Conservation (phyloP, 345 rosid genomes). For the Pistacia vera region DNA sequence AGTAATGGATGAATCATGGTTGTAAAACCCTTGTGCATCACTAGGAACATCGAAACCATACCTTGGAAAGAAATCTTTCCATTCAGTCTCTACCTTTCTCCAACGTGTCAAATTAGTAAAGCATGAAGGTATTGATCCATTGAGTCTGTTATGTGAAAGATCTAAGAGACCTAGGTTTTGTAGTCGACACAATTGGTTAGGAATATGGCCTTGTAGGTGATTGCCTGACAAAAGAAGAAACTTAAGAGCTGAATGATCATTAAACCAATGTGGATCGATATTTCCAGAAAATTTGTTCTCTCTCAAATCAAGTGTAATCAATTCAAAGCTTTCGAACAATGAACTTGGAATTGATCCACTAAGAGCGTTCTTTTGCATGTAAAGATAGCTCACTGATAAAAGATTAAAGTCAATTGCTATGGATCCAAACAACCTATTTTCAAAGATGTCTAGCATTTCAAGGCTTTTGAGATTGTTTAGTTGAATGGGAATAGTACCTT, state of each 20-base stretch:
- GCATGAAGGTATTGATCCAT: constrained; percentile 15
- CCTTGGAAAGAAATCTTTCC: too few species aligned
- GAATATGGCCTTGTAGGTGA: background rate
- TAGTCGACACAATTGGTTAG: background rate
- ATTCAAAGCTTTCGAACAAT: background rate
- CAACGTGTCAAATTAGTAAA: background rate
- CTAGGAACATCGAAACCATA: too few species aligned
- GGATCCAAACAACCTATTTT: background rate
- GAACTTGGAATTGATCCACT: background rate
- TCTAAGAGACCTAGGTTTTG: background rate
- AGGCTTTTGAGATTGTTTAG: background rate
- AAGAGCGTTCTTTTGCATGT: background rate
- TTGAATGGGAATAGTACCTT: background rate
- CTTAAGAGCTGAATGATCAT: background rate
- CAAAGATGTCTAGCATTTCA: background rate
- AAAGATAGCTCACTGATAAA: background rate
- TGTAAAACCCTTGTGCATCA: too few species aligned
- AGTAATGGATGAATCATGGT: too few species aligned
- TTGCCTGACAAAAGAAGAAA: constrained; percentile 1
- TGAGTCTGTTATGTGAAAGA: constrained; percentile 4
- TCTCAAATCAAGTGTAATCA: background rate
- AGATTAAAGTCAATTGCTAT: background rate
- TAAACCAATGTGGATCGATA: background rate
- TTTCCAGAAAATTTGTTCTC: background rate
- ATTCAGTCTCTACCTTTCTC: too few species aligned